Conservation (phyloP, 2,329 filamentous ascomycete species). For the Eurotiales sp. region DNA sequence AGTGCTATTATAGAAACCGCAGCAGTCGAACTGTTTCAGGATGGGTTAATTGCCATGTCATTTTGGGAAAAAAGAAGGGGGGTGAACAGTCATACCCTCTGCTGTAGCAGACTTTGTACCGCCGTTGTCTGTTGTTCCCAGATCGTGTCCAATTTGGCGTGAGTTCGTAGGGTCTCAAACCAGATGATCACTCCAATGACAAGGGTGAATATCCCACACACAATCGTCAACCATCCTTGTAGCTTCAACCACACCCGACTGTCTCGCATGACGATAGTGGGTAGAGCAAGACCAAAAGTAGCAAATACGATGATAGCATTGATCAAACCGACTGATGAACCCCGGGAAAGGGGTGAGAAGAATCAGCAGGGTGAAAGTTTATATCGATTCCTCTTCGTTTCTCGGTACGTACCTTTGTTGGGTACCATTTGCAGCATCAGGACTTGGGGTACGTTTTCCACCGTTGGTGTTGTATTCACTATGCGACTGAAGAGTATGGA, state of each 20-base stretch:
- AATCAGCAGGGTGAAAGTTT: too few species aligned
- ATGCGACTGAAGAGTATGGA: conserved; percentile 48
- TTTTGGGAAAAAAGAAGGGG: not conserved
- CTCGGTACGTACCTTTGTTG: conserved; percentile 47
- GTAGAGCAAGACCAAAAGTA: conserved; percentile 66
- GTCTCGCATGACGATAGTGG: conserved; percentile 64
- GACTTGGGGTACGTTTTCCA: conserved; percentile 49
- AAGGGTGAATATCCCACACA: conserved; percentile 62
- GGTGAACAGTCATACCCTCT: conserved; percentile 49
- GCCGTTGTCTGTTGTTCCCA: conserved; percentile 57
- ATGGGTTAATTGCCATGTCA: not conserved
- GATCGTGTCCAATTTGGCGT: conserved; percentile 57
- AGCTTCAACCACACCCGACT: conserved; percentile 67
- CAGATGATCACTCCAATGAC: conserved; percentile 65
- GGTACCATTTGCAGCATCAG: conserved; percentile 52
- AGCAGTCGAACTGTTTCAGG: conserved; percentile 68
- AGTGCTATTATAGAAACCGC: conserved; percentile 71
- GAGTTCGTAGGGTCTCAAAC: conserved; percentile 68
- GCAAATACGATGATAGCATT: conserved; percentile 70
- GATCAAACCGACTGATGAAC: conserved; percentile 66
- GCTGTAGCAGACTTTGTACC: conserved; percentile 67
- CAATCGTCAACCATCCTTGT: conserved; percentile 61
- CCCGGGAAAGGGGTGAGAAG: not conserved
- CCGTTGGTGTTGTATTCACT: conserved; percentile 39
- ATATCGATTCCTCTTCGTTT: too few species aligned